phyloP scores from a whole-genome alignment of 345 rosid species.

The Brassica rapa region DNA sequence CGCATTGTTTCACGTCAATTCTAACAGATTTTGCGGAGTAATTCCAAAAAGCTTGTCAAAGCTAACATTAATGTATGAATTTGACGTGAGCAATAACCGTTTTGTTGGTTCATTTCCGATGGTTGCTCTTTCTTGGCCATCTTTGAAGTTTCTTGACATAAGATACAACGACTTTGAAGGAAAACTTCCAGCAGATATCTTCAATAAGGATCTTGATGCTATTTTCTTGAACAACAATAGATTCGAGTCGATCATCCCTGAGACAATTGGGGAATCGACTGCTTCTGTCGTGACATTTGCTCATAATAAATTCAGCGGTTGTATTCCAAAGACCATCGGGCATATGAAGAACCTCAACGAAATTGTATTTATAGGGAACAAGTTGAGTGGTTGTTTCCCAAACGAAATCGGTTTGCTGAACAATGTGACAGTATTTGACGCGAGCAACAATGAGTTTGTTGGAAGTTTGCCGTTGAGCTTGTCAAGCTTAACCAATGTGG shows the following conservation, averaged over 20 bases:
- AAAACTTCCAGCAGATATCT: slow-evolving; percentile 53
- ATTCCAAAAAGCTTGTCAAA: slow-evolving; percentile 58
- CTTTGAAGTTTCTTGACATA: slow-evolving; percentile 58
- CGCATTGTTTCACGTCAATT: slow-evolving; percentile 67
- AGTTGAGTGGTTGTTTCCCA: slow-evolving; percentile 74
- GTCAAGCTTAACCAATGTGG: slow-evolving; percentile 43
- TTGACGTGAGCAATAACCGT: slow-evolving; percentile 84
- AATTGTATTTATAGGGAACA: slow-evolving; percentile 57
- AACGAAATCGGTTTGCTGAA: slow-evolving; percentile 55
- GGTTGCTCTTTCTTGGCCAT: slow-evolving; percentile 58
- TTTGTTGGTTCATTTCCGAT: slow-evolving; percentile 75
- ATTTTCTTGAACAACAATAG: slow-evolving; percentile 80
- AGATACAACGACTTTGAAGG: slow-evolving; percentile 87
- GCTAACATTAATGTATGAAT: slow-evolving; percentile 66
- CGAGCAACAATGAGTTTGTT: slow-evolving; percentile 48
- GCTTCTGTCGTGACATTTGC: slow-evolving; percentile 70
- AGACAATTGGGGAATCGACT: slow-evolving; percentile 63
- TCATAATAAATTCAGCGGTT: slow-evolving; percentile 64
- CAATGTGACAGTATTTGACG: slow-evolving; percentile 65
- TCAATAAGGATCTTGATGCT: slow-evolving; percentile 61
- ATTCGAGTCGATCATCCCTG: slow-evolving; percentile 66
- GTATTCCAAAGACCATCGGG: slow-evolving; percentile 70
- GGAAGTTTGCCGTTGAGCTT: slow-evolving; percentile 56
- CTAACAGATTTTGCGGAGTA: slow-evolving; percentile 85
- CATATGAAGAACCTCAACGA: slow-evolving; percentile 71